These are phyloP conservation scores for Thalia dealbata DNA, from an alignment of 176 grass and related monocot genomes.

Conservation along the genomic window DNA sequence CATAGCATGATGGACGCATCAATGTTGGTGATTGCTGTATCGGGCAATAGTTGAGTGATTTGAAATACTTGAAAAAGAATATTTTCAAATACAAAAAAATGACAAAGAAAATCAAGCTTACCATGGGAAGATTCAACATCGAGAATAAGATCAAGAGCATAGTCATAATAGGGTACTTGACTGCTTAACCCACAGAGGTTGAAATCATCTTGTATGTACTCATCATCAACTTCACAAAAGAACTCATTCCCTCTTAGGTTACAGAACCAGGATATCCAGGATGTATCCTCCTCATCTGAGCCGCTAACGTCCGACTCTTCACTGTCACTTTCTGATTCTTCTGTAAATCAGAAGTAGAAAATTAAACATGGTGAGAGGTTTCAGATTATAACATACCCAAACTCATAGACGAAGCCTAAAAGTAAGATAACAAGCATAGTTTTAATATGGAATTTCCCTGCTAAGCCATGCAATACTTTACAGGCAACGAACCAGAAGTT, in stretches of 20 bases:
- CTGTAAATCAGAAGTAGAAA: slow-evolving; percentile 25
- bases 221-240: slow-evolving; percentile 95
- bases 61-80: neutral
- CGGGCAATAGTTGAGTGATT: neutral
- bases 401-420: neutral
- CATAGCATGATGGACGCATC: neutral
- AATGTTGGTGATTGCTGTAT: neutral
- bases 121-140: slow-evolving; percentile 93
- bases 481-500: no score
- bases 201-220: slow-evolving; percentile 98
- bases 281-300: slow-evolving; percentile 81
- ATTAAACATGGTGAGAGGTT: neutral
- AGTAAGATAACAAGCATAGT: neutral
- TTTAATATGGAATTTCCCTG: neutral
- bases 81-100: neutral
- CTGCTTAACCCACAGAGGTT: slow-evolving; percentile 89
- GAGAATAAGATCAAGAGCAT: slow-evolving; percentile 92
- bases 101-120: slow-evolving; percentile 30
- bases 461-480: no score
- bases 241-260: slow-evolving; percentile 87
- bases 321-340: slow-evolving; percentile 69
- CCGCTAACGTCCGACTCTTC: slow-evolving; percentile 93
- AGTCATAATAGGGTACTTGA: slow-evolving; percentile 94
- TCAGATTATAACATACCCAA: neutral
- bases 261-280: slow-evolving; percentile 98